A percentile compares a stretch with the other conserved stretches of the same genome.
These are phyloP conservation scores for Yamadazyma blattariae DNA, from an alignment of 1,139 yeast genomes.

Conservation along the genomic window DNA sequence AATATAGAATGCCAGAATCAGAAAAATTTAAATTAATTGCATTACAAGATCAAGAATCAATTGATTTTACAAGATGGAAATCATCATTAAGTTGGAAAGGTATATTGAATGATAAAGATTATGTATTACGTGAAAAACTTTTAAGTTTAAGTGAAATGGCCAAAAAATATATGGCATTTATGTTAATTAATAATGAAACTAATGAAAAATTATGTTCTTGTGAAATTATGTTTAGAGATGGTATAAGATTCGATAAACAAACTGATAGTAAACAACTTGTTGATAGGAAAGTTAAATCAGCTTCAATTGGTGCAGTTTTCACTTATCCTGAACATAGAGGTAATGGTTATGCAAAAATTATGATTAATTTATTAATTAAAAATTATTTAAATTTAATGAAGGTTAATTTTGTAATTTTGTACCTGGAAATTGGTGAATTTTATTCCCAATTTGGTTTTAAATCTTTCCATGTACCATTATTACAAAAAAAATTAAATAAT, in stretches of 20 bases:
- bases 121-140: constrained; percentile 47
- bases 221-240: constrained; percentile 35
- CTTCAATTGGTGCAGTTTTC: constrained; percentile 65
- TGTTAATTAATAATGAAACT: constrained; percentile 23
- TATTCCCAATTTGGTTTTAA: constrained; percentile 59
- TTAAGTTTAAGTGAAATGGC: constrained; percentile 38
- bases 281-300: constrained; percentile 32
- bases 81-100: constrained; percentile 58
- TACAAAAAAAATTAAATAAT: too few relatives aligned
- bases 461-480: constrained; percentile 42
- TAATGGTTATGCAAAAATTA: constrained; percentile 58
- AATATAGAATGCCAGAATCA: constrained; percentile 2
- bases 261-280: constrained; percentile 16
- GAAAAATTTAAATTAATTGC: constrained; percentile 17
- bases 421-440: constrained; percentile 73
- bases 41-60: constrained; percentile 31
- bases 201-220: constrained; percentile 29
- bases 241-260: constrained; percentile 22
- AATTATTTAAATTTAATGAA: constrained; percentile 18
- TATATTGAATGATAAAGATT: constrained; percentile 42
- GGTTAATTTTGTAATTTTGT: constrained; percentile 50
- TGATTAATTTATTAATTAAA: constrained; percentile 52
- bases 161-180: constrained; percentile 28
- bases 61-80: constrained; percentile 45
- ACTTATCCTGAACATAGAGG: constrained; percentile 58